phyloP scores from a whole-genome alignment of 345 rosid genomes.

The Linum trigynum region DNA sequence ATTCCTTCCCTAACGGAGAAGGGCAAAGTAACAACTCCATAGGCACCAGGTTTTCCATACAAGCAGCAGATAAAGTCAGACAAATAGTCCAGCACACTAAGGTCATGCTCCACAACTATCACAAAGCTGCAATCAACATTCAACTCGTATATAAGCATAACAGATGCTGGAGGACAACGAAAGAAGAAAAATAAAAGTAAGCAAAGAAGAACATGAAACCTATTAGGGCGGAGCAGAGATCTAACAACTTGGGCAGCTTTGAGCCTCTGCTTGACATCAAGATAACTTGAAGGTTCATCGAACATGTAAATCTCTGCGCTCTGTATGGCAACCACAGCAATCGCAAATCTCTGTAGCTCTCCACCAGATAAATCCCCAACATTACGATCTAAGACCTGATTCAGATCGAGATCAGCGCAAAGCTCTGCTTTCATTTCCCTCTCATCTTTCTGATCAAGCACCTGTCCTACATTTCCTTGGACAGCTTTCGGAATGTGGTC shows the following conservation, averaged over 20 bases:
- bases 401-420: conserved; percentile 73
- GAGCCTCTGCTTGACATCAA: conserved; percentile 97
- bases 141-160: neutral
- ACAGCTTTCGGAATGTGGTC: conserved; percentile 97
- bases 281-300: conserved; percentile 99
- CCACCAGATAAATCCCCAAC: conserved; percentile 96
- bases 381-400: conserved; percentile 86
- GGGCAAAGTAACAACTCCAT: conserved; percentile 97
- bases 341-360: conserved; percentile 96
- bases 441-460: conserved; percentile 90
- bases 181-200: neutral
- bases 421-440: conserved; percentile 65
- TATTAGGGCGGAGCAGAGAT: conserved; percentile 78
- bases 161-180: neutral
- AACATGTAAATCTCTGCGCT: conserved; percentile 99
- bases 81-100: conserved; percentile 89
- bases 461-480: conserved; percentile 87
- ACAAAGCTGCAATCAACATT: conserved; percentile 61
- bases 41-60: conserved; percentile 98
- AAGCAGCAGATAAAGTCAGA: conserved; percentile 97
- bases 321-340: conserved; percentile 90
- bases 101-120: conserved; percentile 98
- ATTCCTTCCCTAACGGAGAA: conserved; percentile 97
- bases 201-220: conserved; percentile 33
- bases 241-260: conserved; percentile 95